Percentiles rank a stretch among this genome's conserved stretches.
phyloP scores from a whole-genome alignment of 139 green algal species.

The Chlamydomonas sphaeroides region DNA sequence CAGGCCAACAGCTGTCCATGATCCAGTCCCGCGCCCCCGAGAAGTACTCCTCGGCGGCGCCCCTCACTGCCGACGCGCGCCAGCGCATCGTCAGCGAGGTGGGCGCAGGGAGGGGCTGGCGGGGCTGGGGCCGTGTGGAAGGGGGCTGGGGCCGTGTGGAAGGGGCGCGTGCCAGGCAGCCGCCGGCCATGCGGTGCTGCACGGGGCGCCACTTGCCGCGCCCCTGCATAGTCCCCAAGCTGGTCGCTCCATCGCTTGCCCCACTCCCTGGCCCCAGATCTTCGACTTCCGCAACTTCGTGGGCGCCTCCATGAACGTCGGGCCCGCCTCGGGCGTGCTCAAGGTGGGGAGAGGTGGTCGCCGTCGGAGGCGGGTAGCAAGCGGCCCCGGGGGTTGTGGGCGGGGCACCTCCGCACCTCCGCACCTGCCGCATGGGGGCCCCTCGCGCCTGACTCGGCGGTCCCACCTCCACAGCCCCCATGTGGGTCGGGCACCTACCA shows the following conservation, averaged over 20 bases:
- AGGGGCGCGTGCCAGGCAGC: too few species aligned
- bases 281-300: constrained; percentile 63
- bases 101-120: not conserved
- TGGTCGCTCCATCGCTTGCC: not conserved
- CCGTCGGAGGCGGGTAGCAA: too few species aligned
- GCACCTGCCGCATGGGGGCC: too few species aligned
- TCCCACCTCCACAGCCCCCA: too few species aligned
- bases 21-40: constrained; percentile 71
- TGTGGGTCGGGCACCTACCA: too few species aligned
- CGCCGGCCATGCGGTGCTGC: not conserved
- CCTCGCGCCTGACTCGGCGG: too few species aligned
- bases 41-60: constrained; percentile 52
- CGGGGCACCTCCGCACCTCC: too few species aligned
- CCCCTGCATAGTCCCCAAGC: too few species aligned
- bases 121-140: not conserved
- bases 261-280: not conserved
- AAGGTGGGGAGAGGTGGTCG: too few species aligned
- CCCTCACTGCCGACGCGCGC: constrained; percentile 67
- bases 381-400: too few species aligned
- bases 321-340: constrained; percentile 59
- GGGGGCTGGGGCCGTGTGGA: too few species aligned
- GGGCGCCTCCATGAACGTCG: constrained; percentile 65
- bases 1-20: constrained; percentile 60
- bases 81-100: constrained; percentile 88
- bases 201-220: too few species aligned